A percentile compares a stretch with the other conserved stretches of the same genome.
Conservation (phyloP, 768 basidiomycete species). For the Tricholoma flavovirens region DNA sequence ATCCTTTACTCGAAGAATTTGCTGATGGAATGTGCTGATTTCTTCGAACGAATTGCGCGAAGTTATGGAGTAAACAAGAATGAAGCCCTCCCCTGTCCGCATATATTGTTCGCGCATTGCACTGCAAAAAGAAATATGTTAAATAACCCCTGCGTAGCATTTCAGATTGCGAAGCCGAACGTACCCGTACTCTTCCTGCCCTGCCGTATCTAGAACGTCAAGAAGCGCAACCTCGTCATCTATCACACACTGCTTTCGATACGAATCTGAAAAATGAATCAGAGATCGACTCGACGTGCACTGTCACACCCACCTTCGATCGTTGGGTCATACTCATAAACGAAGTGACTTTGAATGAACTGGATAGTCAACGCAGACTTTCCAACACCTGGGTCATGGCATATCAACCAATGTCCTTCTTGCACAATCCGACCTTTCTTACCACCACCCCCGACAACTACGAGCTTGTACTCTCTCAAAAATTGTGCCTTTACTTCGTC, state of each 20-base stretch:
- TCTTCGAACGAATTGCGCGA: conserved; percentile 96
- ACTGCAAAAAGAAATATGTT: conserved; percentile 31
- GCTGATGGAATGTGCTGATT: conserved; percentile 93
- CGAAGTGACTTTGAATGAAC: conserved; percentile 94
- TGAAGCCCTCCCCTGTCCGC: conserved; percentile 96
- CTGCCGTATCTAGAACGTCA: conserved; percentile 93
- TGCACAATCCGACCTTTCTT: conserved; percentile 18
- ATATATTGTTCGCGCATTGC: conserved; percentile 99
- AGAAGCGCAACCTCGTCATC: conserved; percentile 95
- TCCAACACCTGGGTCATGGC: conserved; percentile 34
- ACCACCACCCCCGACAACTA: conserved; percentile 98
- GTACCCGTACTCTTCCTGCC: conserved; percentile 97
- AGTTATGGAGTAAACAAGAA: conserved; percentile 96
- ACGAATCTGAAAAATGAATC: conserved; percentile 72
- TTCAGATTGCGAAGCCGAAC: not conserved
- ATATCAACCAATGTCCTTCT: not conserved
- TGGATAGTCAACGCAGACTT: conserved; percentile 95
- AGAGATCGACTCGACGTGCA: not conserved
- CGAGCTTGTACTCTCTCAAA: conserved; percentile 96
- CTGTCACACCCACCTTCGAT: conserved; percentile 64
- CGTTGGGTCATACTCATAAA: conserved; percentile 91
- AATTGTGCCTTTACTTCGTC: conserved; percentile 62
- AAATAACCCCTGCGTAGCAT: not conserved
- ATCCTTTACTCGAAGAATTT: conserved; percentile 95
- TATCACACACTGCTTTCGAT: conserved; percentile 92